Conservation (phyloP, 2,329 filamentous ascomycete species). For the Cadophora sp. region DNA sequence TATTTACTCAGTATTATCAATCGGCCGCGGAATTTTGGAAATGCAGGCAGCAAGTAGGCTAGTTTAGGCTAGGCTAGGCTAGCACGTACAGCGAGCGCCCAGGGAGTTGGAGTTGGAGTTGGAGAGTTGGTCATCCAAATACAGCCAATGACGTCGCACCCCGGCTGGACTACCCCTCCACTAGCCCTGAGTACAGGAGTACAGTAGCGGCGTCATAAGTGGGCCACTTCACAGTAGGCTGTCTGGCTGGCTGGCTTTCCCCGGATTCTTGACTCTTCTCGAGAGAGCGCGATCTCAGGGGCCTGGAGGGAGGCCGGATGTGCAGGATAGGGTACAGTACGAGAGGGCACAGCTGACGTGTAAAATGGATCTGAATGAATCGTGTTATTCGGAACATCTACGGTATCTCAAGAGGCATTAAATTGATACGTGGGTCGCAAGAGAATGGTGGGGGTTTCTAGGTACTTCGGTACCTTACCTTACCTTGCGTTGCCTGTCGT, state of each 20-base stretch:
- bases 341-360: conserved; percentile 8
- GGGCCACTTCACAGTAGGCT: not conserved
- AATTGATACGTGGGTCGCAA: conserved; percentile 18
- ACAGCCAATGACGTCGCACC: conserved; percentile 11
- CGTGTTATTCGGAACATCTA: not conserved
- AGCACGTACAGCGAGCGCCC: not conserved
- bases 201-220: not conserved
- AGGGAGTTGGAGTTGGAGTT: too few relatives aligned
- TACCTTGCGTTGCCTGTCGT: not conserved
- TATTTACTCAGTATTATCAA: conserved; percentile 7
- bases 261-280: conserved; percentile 1
- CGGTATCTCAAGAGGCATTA: conserved; percentile 26
- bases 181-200: too few relatives aligned
- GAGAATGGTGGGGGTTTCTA: conserved; percentile 9
- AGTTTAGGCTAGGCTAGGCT: too few relatives aligned
- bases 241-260: conserved; percentile 8
- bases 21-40: conserved; percentile 16
- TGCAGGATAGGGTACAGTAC: not conserved
- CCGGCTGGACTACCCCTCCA: conserved; percentile 10
- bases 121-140: conserved; percentile 5
- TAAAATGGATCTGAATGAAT: conserved; percentile 10
- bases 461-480: not conserved
- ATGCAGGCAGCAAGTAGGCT: not conserved
- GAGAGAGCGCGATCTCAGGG: not conserved
- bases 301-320: not conserved